Percentiles rank a stretch among this genome's conserved stretches.
These are phyloP conservation scores for Penicillium daleae DNA, from an alignment of 495 filamentous ascomycete species.

Conservation along the genomic window DNA sequence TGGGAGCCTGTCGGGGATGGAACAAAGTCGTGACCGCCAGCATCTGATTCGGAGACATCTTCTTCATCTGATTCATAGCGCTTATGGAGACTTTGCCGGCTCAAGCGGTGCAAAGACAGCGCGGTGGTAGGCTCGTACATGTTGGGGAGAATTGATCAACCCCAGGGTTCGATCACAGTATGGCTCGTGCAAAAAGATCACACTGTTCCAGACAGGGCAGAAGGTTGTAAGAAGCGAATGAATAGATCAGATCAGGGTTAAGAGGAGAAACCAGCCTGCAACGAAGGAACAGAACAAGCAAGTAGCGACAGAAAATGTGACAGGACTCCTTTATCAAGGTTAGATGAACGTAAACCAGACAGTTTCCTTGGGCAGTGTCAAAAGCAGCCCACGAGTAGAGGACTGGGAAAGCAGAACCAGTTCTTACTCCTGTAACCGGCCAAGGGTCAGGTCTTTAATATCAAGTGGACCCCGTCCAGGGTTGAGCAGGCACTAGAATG, in stretches of 20 bases:
- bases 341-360: neutral
- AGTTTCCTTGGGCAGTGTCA: conserved; percentile 8
- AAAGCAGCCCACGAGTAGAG: conserved; percentile 17
- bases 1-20: conserved; percentile 40
- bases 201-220: conserved; percentile 10
- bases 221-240: neutral
- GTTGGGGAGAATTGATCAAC: conserved; percentile 8
- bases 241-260: neutral
- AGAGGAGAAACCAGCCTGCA: conserved; percentile 8
- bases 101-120: conserved; percentile 42
- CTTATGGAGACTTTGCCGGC: conserved; percentile 40
- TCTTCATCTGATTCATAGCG: conserved; percentile 53
- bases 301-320: conserved; percentile 5
- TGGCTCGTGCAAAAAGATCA: conserved; percentile 1
- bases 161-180: conserved; percentile 5
- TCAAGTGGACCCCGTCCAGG: conserved; percentile 20
- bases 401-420: conserved; percentile 22
- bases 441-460: conserved; percentile 24
- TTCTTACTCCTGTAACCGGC: conserved; percentile 18
- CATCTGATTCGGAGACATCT: conserved; percentile 46
- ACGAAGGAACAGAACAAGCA: neutral
- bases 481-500: conserved; percentile 7
- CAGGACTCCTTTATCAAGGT: conserved; percentile 1
- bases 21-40: conserved; percentile 38
- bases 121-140: conserved; percentile 41